Evolutionary conservation across 805 yeast species (phyloP).

Genomic region (Sungouiella blattae): DNA sequence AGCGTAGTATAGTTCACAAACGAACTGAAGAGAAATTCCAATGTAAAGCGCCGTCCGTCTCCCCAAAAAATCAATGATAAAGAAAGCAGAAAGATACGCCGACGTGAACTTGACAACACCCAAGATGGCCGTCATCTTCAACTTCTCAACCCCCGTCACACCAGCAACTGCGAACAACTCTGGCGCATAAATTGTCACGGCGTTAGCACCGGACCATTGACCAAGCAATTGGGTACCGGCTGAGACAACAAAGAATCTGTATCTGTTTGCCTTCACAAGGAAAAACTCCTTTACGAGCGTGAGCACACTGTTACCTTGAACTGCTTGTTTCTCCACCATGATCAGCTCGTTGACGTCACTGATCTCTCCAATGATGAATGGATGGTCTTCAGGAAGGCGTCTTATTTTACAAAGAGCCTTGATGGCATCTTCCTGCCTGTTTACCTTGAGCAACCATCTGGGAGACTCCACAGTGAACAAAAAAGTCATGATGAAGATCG

Average conservation of each 20-base stretch:
- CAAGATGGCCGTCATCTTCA: slow-evolving; percentile 48
- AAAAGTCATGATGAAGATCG: slow-evolving; percentile 38
- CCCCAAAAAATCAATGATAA: slow-evolving; percentile 52
- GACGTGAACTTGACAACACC: slow-evolving; percentile 51
- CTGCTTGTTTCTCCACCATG: slow-evolving; percentile 58
- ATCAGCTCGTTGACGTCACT: slow-evolving; percentile 45
- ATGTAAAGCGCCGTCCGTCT: slow-evolving; percentile 46
- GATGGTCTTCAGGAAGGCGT: slow-evolving; percentile 43
- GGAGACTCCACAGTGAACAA: slow-evolving; percentile 47
- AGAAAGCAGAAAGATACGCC: slow-evolving; percentile 50
- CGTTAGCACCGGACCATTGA: slow-evolving; percentile 60
- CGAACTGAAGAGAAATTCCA: slow-evolving; percentile 45
- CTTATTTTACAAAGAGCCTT: slow-evolving; percentile 40
- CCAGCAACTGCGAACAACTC: slow-evolving; percentile 49
- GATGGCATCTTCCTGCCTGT: slow-evolving; percentile 38
- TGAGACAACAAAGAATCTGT: slow-evolving; percentile 44
- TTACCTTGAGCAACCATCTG: slow-evolving; percentile 47
- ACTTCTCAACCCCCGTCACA: slow-evolving; percentile 35
- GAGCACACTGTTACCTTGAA: slow-evolving; percentile 12
- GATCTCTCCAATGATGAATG: slow-evolving; percentile 47
- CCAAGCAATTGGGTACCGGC: slow-evolving; percentile 44
- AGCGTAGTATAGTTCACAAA: slow-evolving; percentile 45
- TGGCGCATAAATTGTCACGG: slow-evolving; percentile 56
- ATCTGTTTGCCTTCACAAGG: slow-evolving; percentile 37
- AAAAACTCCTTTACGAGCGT: slow-evolving; percentile 32